phyloP scores from a whole-genome alignment of 208 protist genomes.

The Leishmania gerbilli region DNA sequence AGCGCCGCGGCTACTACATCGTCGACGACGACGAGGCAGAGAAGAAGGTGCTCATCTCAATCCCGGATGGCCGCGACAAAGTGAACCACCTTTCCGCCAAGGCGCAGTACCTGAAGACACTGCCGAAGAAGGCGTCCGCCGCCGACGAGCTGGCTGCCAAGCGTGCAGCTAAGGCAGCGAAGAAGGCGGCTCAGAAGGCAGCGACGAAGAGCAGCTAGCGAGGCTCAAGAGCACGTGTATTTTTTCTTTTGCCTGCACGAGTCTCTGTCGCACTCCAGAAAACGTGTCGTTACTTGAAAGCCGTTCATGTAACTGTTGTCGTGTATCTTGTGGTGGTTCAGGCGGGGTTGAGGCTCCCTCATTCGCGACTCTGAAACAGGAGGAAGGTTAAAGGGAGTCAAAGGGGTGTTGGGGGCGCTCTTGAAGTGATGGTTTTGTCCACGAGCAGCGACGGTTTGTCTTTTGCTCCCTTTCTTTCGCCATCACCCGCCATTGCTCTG shows the following conservation, averaged over 20 bases:
- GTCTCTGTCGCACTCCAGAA: background rate
- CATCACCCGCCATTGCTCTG: background rate
- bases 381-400: background rate
- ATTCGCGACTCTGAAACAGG: background rate
- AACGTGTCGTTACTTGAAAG: background rate
- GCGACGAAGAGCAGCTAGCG: constrained; percentile 30
- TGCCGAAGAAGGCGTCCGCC: constrained; percentile 60
- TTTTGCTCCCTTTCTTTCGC: background rate
- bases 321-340: background rate
- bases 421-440: background rate
- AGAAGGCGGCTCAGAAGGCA: constrained; percentile 84
- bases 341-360: background rate
- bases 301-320: background rate
- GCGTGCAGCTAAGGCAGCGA: constrained; percentile 83
- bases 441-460: background rate
- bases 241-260: background rate
- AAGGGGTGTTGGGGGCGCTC: background rate
- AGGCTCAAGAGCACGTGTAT: background rate
- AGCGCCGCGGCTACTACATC: constrained; percentile 98
- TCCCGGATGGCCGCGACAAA: constrained; percentile 91
- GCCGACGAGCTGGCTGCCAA: constrained; percentile 85
- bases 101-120: constrained; percentile 88
- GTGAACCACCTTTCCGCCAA: constrained; percentile 92
- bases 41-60: constrained; percentile 77
- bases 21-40: constrained; percentile 73